A percentile compares a stretch with the other conserved stretches of the same genome.
These are phyloP conservation scores for Artemisia annua DNA, from an alignment of 129 eudicot species.

Conservation along the genomic window DNA sequence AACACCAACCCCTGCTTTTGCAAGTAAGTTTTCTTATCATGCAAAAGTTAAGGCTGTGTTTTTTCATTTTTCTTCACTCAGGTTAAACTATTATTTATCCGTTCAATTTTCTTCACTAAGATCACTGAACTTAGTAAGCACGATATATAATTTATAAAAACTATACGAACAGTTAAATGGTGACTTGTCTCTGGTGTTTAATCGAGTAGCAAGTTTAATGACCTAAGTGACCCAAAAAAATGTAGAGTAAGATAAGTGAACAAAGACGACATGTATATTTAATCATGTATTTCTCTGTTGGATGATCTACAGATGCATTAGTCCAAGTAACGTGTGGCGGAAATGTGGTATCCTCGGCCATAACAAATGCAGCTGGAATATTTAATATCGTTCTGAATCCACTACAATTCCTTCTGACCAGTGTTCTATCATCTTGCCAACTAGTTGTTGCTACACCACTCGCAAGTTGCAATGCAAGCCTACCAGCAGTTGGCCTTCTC, in stretches of 20 bases:
- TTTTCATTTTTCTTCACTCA: too few species aligned
- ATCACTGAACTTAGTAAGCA: too few species aligned
- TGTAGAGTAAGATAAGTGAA: too few species aligned
- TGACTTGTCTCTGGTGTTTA: too few species aligned
- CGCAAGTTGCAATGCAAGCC: conserved; percentile 27
- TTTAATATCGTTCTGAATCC: conserved; percentile 22
- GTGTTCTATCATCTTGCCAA: conserved; percentile 27
- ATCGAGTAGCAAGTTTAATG: too few species aligned
- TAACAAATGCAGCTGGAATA: conserved; percentile 21
- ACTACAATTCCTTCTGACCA: conserved; percentile 9
- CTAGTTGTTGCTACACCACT: conserved; percentile 32
- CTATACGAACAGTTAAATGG: too few species aligned
- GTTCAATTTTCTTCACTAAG: too few species aligned
- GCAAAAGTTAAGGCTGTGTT: too few species aligned
- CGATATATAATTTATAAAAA: too few species aligned
- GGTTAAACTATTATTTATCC: too few species aligned
- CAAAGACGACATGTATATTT: not conserved
- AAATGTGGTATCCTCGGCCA: conserved; percentile 25
- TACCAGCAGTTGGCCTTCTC: conserved; percentile 18
- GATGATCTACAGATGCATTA: conserved; percentile 24
- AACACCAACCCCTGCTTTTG: conserved; percentile 29
- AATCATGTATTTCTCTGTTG: not conserved
- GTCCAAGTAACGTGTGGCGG: conserved; percentile 35
- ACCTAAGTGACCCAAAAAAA: too few species aligned
- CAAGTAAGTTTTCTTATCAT: conserved; percentile 18